Evolutionary conservation across 2,329 filamentous ascomycete species (phyloP).

Genomic region (Fusarium denticulatum): DNA sequence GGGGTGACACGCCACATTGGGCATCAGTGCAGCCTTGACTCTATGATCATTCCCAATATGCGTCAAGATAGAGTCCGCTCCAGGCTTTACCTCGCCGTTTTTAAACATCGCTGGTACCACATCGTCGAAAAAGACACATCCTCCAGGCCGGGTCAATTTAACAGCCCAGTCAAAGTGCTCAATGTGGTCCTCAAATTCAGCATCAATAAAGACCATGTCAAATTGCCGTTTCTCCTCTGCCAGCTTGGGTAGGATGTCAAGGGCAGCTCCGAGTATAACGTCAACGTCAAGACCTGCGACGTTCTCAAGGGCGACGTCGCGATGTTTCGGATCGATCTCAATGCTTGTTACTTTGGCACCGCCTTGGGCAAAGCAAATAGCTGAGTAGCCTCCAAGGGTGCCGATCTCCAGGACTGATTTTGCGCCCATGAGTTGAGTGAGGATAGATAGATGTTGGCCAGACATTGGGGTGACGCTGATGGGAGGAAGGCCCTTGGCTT

Average conservation of each 20-base stretch:
- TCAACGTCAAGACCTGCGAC: conserved; percentile 54
- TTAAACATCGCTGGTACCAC: conserved; percentile 48
- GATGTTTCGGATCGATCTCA: conserved; percentile 58
- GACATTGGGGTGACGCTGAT: conserved; percentile 50
- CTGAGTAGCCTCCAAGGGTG: conserved; percentile 63
- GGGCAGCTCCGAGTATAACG: conserved; percentile 55
- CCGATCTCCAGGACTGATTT: conserved; percentile 62
- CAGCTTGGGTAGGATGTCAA: conserved; percentile 53
- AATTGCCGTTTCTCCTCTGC: conserved; percentile 54
- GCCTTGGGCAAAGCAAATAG: conserved; percentile 59
- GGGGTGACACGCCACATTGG: conserved; percentile 2
- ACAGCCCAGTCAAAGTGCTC: conserved; percentile 59
- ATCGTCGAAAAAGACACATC: conserved; percentile 61
- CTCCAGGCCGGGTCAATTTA: conserved; percentile 52
- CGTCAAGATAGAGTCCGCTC: conserved; percentile 32
- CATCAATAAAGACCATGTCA: conserved; percentile 64
- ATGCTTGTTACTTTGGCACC: conserved; percentile 56
- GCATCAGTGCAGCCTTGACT: conserved; percentile 41
- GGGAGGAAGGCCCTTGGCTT: conserved; percentile 47
- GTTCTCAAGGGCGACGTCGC: conserved; percentile 58
- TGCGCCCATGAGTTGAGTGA: conserved; percentile 48
- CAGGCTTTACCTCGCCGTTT: neutral
- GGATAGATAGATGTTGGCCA: conserved; percentile 53
- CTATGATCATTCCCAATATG: conserved; percentile 38
- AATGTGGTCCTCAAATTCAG: conserved; percentile 60